phyloP scores from a whole-genome alignment of 108 stramenopile genomes.

The Pseudonitzschia multistriata region DNA sequence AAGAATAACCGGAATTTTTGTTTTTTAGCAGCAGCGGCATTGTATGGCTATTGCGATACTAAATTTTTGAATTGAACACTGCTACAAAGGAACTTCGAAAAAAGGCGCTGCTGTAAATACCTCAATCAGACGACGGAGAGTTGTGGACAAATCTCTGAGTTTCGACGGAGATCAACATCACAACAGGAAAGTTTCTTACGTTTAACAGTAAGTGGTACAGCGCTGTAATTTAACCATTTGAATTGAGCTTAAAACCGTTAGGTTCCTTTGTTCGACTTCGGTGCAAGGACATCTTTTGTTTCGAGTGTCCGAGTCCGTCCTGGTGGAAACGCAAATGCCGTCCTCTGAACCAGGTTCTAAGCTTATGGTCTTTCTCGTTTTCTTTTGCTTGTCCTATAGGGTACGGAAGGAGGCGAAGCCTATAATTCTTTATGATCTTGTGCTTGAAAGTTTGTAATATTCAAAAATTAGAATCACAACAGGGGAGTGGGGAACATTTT shows the following conservation, averaged over 20 bases:
- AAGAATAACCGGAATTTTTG: background rate
- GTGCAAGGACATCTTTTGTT: too few species aligned
- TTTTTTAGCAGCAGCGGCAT: background rate
- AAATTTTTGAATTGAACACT: too few species aligned
- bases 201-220: background rate
- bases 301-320: too few species aligned
- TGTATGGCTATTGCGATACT: background rate
- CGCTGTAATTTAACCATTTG: too few species aligned
- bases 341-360: too few species aligned
- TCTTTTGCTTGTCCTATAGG: too few species aligned
- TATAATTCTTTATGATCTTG: background rate
- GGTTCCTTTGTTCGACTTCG: too few species aligned
- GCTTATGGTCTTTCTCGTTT: too few species aligned
- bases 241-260: too few species aligned
- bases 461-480: background rate
- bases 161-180: background rate
- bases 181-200: background rate
- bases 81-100: background rate
- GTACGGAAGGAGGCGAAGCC: background rate
- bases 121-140: background rate
- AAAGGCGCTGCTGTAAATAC: background rate
- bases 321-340: too few species aligned
- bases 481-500: conserved; percentile 9
- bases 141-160: background rate
- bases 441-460: background rate